phyloP scores from a whole-genome alignment of 306 rosid species.

The Mimosa bimucronata region DNA sequence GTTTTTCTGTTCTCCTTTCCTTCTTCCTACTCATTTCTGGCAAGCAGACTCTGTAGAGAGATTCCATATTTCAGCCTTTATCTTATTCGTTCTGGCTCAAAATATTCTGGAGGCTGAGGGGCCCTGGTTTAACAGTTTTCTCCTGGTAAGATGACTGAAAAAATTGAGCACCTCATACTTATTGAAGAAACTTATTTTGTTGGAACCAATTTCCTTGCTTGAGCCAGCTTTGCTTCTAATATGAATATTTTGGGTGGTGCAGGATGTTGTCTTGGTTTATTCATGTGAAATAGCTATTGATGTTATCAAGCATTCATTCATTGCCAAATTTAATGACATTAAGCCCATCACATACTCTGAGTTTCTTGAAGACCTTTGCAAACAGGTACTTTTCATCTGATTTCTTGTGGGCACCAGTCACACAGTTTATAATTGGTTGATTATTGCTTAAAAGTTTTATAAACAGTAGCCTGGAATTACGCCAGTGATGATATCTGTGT shows the following conservation, averaged over 20 bases:
- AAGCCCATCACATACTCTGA: conserved; percentile 90
- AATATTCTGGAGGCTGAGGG: conserved; percentile 99
- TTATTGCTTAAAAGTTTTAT: neutral
- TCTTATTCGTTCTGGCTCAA: conserved; percentile 95
- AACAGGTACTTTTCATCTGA: conserved; percentile 67
- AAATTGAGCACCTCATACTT: conserved; percentile 2
- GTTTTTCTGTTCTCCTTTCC: neutral
- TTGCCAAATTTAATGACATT: conserved; percentile 90
- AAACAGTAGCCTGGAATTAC: neutral
- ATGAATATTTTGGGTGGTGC: conserved; percentile 46
- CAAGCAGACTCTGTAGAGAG: conserved; percentile 93
- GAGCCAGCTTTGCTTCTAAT: conserved; percentile 33
- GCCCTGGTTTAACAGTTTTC: conserved; percentile 90
- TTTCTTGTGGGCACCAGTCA: conserved; percentile 19
- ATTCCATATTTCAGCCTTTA: conserved; percentile 91
- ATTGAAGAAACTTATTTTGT: conserved; percentile 3
- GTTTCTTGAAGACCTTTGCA: conserved; percentile 95
- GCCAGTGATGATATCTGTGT: conserved; percentile 22
- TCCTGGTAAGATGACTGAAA: conserved; percentile 61
- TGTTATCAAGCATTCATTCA: conserved; percentile 93
- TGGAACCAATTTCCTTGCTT: conserved; percentile 34
- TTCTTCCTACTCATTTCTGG: conserved; percentile 31
- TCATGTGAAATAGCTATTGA: conserved; percentile 86
- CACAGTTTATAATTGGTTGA: conserved; percentile 12
- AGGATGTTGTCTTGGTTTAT: conserved; percentile 84